A percentile compares a stretch with the other conserved stretches of the same genome.
These are phyloP conservation scores for Aspergillus unguis DNA, from an alignment of 2,329 filamentous ascomycete genomes.

Conservation along the genomic window DNA sequence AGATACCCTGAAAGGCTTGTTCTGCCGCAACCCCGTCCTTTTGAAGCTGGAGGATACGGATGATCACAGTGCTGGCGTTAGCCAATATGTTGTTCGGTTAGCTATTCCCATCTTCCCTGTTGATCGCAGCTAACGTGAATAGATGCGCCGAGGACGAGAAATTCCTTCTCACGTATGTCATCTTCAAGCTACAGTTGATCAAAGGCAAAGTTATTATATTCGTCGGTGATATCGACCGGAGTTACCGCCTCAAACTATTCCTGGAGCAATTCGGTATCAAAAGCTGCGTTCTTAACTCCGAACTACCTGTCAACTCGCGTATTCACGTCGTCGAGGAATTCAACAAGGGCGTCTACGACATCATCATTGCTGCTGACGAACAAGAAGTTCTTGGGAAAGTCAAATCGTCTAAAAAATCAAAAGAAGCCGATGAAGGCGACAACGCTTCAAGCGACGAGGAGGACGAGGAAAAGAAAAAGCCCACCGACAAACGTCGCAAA, in stretches of 20 bases:
- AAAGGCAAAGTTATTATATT: slow-evolving; percentile 88
- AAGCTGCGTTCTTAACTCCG: slow-evolving; percentile 89
- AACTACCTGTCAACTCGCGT: slow-evolving; percentile 86
- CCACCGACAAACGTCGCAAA: slow-evolving; percentile 58
- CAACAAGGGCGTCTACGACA: slow-evolving; percentile 94
- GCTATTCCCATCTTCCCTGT: slow-evolving; percentile 18
- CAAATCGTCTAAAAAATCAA: slow-evolving; percentile 33
- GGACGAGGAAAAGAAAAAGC: slow-evolving; percentile 27
- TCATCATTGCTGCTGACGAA: slow-evolving; percentile 94
- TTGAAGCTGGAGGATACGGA: slow-evolving; percentile 82
- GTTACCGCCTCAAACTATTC: slow-evolving; percentile 90
- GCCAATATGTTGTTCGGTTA: slow-evolving; percentile 81
- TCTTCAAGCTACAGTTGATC: slow-evolving; percentile 91
- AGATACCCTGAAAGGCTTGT: slow-evolving; percentile 76
- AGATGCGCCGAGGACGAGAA: slow-evolving; percentile 96
- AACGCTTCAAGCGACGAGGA: slow-evolving; percentile 38
- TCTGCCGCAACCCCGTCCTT: slow-evolving; percentile 75
- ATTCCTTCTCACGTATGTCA: slow-evolving; percentile 86
- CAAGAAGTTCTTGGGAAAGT: slow-evolving; percentile 70
- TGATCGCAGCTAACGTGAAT: background rate
- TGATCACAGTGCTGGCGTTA: slow-evolving; percentile 70
- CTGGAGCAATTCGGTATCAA: slow-evolving; percentile 96
- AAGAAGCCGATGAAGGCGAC: slow-evolving; percentile 25
- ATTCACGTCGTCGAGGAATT: slow-evolving; percentile 97
- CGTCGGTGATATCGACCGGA: slow-evolving; percentile 81